Evolutionary conservation across 306 rosid species (phyloP).

Genomic region (Ormosia emarginata): DNA sequence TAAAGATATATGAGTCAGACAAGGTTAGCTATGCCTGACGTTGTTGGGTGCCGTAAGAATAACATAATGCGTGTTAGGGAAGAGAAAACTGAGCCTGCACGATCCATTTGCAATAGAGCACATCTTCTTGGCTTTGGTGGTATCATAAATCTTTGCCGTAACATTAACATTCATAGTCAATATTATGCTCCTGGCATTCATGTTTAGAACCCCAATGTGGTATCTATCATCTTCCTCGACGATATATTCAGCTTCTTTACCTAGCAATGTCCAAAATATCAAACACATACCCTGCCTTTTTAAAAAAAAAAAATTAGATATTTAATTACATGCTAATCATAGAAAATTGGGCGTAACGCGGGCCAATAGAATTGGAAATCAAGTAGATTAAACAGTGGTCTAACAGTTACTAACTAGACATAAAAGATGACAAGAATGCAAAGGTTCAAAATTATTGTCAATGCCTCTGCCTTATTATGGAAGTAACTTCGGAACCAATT

Average conservation of each 20-base stretch:
- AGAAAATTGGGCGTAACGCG: not conserved
- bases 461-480: not conserved
- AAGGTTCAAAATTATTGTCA: not conserved
- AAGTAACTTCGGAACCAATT: not conserved
- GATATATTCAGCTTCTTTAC: slow-evolving; percentile 47
- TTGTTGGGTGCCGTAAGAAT: slow-evolving; percentile 44
- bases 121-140: slow-evolving; percentile 47
- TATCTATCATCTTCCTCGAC: slow-evolving; percentile 63
- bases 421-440: not conserved
- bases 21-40: slow-evolving; percentile 35
- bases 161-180: slow-evolving; percentile 37
- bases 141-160: slow-evolving; percentile 64
- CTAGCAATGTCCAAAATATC: slow-evolving; percentile 24
- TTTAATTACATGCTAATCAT: not conserved
- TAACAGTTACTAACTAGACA: not conserved
- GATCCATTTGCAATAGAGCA: slow-evolving; percentile 52
- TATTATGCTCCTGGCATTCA: slow-evolving; percentile 45
- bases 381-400: not conserved
- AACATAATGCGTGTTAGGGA: slow-evolving; percentile 54
- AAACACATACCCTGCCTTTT: not conserved
- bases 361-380: not conserved
- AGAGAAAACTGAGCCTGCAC: slow-evolving; percentile 45
- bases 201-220: slow-evolving; percentile 54
- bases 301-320: no score
- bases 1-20: not conserved